These are phyloP conservation scores for Mycena indigotica DNA, from an alignment of 768 basidiomycete species.

Conservation along the genomic window DNA sequence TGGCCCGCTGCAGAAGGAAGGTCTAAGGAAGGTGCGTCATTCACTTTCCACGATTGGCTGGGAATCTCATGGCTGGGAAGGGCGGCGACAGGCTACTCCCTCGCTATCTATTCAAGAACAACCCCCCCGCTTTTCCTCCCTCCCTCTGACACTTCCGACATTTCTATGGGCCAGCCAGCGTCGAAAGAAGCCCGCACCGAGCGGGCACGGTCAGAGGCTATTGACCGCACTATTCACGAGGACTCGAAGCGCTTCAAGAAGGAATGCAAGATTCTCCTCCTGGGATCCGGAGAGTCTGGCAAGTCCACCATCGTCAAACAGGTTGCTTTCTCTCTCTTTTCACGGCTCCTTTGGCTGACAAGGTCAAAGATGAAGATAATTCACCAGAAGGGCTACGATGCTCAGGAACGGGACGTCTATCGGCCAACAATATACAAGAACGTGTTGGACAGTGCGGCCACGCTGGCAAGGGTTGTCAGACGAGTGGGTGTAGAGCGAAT, in stretches of 20 bases:
- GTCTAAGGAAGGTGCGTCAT: too few species aligned
- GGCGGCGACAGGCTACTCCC: not conserved
- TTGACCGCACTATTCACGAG: constrained; percentile 68
- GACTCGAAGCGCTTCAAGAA: constrained; percentile 64
- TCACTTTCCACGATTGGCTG: too few species aligned
- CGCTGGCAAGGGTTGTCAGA: constrained; percentile 66
- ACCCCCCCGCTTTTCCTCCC: not conserved
- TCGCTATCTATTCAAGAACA: not conserved
- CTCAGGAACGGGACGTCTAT: constrained; percentile 62
- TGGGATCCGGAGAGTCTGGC: constrained; percentile 40
- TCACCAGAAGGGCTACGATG: constrained; percentile 71
- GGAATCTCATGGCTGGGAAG: not conserved
- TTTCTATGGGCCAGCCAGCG: constrained; percentile 1
- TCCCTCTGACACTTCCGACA: not conserved
- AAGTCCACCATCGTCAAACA: constrained; percentile 74
- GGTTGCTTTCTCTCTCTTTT: not conserved
- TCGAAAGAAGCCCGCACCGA: constrained; percentile 24
- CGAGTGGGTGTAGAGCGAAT: constrained; percentile 59
- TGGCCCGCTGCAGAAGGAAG: too few species aligned
- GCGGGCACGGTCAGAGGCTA: constrained; percentile 47
- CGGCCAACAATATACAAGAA: constrained; percentile 65
- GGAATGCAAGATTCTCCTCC: constrained; percentile 74
- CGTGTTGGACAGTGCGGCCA: constrained; percentile 73
- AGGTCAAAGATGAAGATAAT: constrained; percentile 73
- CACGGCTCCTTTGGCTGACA: not conserved